Evolutionary conservation across 805 yeast species (phyloP), one percentile per base, ranked within the genome.

Genomic region (Saccharomycopsis schoenii): DNA sequence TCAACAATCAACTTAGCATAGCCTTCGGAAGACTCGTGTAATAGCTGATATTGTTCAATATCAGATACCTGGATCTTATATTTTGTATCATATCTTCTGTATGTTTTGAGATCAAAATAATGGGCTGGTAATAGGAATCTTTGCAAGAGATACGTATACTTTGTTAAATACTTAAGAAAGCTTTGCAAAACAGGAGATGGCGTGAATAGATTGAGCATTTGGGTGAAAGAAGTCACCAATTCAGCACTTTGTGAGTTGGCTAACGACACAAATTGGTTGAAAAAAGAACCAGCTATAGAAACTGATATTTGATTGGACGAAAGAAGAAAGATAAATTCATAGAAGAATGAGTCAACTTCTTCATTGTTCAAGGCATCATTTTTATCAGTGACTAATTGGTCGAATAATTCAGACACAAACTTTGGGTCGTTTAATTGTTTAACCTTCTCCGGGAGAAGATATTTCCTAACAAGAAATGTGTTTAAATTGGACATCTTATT

Each of bases 21-120:
- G 0, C 97, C 97, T 68, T 86, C 90, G 25, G 83, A 75, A 63
- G 87, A 87, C 70, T 92, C 97, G 57, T 83, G 81, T 8, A 89
- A 67, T 17, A 90, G 73, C 61, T 88, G 86, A 73, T 76, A 89
- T 65, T 84, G 82, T 68, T 77, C 77, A 62, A 83, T 79, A 43
- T 50, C 58, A 4, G 58, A 47, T 2, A 36, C 56, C 5, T 51
- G 60, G 15, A 39, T 64, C 24, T 55, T 39, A 39, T 39, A 60
- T n/a, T 17, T 47, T 5, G 43, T 29, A 12, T 17, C 39, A 24
- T 60, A 56, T 25, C 39, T 58, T 21, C 25, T 29, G 36, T 43
- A 60, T 17, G 50, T 56, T 29, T 60, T 61, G 2, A 62, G 47
- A 21, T 55, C 36, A 34, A 50, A 50, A 17, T 43, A n/a, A 14